A percentile compares a stretch with the other conserved stretches of the same genome.
Evolutionary conservation across 2,329 filamentous ascomycete species (phyloP).

Genomic region (Clarireedia hainanense): DNA sequence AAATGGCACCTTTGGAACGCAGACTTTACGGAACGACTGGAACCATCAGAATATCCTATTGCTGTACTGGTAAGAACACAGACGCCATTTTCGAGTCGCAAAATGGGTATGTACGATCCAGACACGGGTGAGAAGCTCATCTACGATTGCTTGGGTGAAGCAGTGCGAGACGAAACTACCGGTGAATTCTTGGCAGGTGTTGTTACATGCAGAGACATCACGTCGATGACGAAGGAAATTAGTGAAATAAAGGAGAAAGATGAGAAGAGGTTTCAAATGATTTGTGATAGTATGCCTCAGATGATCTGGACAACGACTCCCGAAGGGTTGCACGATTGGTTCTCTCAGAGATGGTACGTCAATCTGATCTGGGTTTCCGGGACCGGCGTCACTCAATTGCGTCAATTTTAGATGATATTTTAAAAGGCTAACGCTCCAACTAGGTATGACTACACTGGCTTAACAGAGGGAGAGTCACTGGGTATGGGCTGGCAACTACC

Average conservation of each 20-base stretch:
- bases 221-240: constrained; percentile 60
- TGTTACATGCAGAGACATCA: constrained; percentile 54
- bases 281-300: constrained; percentile 66
- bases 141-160: constrained; percentile 60
- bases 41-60: constrained; percentile 58
- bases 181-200: constrained; percentile 69
- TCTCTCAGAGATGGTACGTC: constrained; percentile 57
- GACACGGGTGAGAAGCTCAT: constrained; percentile 44
- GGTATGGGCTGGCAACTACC: constrained; percentile 54
- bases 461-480: constrained; percentile 53
- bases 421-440: neutral
- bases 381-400: no score
- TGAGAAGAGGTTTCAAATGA: constrained; percentile 65
- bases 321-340: constrained; percentile 63
- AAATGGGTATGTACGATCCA: constrained; percentile 56
- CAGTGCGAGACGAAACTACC: constrained; percentile 56
- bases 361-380: no score
- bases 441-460: constrained; percentile 65
- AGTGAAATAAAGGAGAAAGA: constrained; percentile 61
- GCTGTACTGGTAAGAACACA: constrained; percentile 54
- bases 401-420: no score
- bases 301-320: constrained; percentile 67
- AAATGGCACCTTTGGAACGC: constrained; percentile 57
- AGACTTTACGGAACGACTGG: constrained; percentile 53
- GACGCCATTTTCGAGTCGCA: constrained; percentile 47